Base-by-base conservation (phyloP, 176 grass and related monocot genomes). In the Pontederia paniculata region DNA sequence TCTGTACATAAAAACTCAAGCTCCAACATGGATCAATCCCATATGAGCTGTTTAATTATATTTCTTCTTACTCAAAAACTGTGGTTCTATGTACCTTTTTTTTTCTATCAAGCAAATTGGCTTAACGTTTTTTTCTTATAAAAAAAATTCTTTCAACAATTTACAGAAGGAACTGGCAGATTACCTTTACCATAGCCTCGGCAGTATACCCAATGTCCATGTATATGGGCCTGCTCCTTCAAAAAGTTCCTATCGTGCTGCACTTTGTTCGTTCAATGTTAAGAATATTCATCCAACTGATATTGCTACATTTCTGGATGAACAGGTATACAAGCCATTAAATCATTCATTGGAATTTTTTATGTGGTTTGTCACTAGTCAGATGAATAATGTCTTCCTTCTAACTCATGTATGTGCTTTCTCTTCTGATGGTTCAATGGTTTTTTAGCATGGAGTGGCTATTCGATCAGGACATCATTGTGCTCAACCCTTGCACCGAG, bases 381-480 rank as follows among this genome's bases (percentile, higher is more conserved):
- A 31, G 25, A 31, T 31, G 25, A 31, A n/a, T n/a, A n/a, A n/a
- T n/a, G n/a, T n/a, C n/a, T n/a, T n/a, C n/a, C n/a, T n/a, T n/a
- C n/a, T n/a, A n/a, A n/a, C n/a, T n/a, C n/a, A n/a, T n/a, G n/a
- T n/a, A n/a, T n/a, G n/a, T n/a, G n/a, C n/a, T n/a, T n/a, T 1
- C 25, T 31, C 25, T 31, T 31, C 25, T 31, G 25, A 31, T 31
- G 25, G 11, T 42, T 13, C 8, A 16, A 50, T 17, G 72, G 70
- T 78, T 18, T 80, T 85, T 78, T 71, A 98, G 93, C 77, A 98
- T 21, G 72, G 77, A 12, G 75, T 91, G 20, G 93, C 93, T 16
- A 80, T 91, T 79, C 75, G 93, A 17, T 97, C 93, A 9, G 93
- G 86, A 42, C 93, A 97, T 70, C 93, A 97, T 55, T 97, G 93